A percentile compares a stretch with the other conserved stretches of the same genome.
Conservation (phyloP, 768 basidiomycete species). For the Lactarius hengduanensis region DNA sequence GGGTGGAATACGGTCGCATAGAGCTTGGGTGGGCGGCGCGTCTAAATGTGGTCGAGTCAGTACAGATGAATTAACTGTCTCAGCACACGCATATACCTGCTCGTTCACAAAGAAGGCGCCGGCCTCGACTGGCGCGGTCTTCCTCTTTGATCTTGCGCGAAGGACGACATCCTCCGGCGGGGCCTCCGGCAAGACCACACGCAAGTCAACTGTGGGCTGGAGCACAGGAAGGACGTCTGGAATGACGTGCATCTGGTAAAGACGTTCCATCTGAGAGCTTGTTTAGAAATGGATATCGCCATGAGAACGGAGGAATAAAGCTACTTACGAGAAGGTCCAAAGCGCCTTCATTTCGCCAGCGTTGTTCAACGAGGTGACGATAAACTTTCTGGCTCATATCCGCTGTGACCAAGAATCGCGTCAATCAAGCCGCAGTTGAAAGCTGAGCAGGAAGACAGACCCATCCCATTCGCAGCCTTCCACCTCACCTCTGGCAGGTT, state of each 20-base stretch:
- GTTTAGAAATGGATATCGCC: background rate
- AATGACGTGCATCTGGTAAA: constrained; percentile 87
- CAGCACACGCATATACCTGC: constrained; percentile 49
- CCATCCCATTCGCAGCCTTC: constrained; percentile 75
- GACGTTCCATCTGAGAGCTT: constrained; percentile 75
- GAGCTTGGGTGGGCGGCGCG: constrained; percentile 59
- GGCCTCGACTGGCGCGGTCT: constrained; percentile 56
- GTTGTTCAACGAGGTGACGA: constrained; percentile 77
- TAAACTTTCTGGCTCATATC: constrained; percentile 69
- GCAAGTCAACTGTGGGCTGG: constrained; percentile 72
- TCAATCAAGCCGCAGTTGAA: background rate
- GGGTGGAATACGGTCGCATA: constrained; percentile 78
- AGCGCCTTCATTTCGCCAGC: constrained; percentile 81
- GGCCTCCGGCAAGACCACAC: constrained; percentile 52
- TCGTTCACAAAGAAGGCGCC: constrained; percentile 65
- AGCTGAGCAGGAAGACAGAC: constrained; percentile 42
- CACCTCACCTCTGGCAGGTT: constrained; percentile 85
- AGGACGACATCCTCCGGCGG: constrained; percentile 34
- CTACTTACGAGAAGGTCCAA: constrained; percentile 75
- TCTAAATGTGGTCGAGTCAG: constrained; percentile 43
- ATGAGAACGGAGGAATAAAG: background rate
- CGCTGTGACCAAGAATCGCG: constrained; percentile 38
- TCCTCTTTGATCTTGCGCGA: constrained; percentile 31
- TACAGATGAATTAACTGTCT: background rate
- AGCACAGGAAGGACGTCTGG: constrained; percentile 80